Conservation (phyloP, 1,284 basidiomycete genomes). For the Ceratobasidium papillatum region DNA sequence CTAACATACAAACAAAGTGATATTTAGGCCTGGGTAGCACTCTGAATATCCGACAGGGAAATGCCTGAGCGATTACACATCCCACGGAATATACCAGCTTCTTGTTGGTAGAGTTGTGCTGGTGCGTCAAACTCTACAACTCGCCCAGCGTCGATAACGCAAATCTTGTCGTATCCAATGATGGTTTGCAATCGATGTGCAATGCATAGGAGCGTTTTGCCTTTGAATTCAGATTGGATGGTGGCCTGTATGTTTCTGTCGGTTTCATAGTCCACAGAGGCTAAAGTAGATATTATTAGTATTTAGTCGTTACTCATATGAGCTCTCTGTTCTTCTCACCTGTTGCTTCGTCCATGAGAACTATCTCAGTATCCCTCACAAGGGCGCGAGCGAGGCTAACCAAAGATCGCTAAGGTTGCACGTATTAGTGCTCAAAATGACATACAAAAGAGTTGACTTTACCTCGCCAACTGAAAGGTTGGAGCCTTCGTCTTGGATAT, state of each 20-base stretch:
- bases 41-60: constrained; percentile 68
- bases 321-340: constrained; percentile 48
- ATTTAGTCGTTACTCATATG: too few relatives aligned
- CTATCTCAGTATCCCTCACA: constrained; percentile 76
- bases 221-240: constrained; percentile 56
- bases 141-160: constrained; percentile 75
- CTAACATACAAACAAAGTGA: neutral
- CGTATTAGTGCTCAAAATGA: neutral
- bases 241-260: constrained; percentile 57
- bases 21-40: constrained; percentile 49
- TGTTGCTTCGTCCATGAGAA: constrained; percentile 82
- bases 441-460: neutral
- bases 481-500: constrained; percentile 84
- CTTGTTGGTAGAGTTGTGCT: constrained; percentile 63
- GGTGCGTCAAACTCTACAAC: constrained; percentile 80
- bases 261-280: constrained; percentile 48
- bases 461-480: constrained; percentile 73
- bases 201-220: constrained; percentile 54
- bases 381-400: constrained; percentile 83
- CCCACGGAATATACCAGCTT: constrained; percentile 70
- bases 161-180: constrained; percentile 77
- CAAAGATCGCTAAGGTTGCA: constrained; percentile 65
- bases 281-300: constrained; percentile 24
- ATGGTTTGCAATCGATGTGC: constrained; percentile 74
- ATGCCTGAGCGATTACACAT: constrained; percentile 80